A percentile compares a stretch with the other conserved stretches of the same genome.
Evolutionary conservation across 345 rosid genomes (phyloP).

Genomic region (Angophora floribunda): DNA sequence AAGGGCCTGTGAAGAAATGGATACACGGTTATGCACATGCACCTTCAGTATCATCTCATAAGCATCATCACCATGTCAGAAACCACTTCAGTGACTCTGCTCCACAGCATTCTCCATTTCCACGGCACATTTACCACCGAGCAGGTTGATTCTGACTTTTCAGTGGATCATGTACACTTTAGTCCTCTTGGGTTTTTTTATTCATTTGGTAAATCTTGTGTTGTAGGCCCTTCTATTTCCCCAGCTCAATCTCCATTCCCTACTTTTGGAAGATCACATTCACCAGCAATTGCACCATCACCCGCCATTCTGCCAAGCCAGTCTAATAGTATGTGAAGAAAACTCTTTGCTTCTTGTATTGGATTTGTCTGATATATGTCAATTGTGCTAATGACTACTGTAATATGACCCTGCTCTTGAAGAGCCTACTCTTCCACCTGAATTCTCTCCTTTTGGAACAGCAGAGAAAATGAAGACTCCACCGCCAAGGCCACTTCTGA

Average conservation of each 20-base stretch:
- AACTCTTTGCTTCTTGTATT: neutral
- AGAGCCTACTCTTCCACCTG: conserved; percentile 30
- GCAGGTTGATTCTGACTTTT: neutral
- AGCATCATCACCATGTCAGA: conserved; percentile 20
- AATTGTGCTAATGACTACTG: neutral
- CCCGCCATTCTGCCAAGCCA: conserved; percentile 2
- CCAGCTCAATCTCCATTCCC: conserved; percentile 17
- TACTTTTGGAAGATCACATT: conserved; percentile 12
- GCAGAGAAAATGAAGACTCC: conserved; percentile 31
- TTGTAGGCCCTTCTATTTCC: conserved; percentile 20
- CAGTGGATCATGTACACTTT: neutral
- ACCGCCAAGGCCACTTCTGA: conserved; percentile 23
- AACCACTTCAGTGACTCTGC: conserved; percentile 3
- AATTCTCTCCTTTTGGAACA: conserved; percentile 25
- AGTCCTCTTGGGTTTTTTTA: neutral
- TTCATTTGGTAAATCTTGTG: neutral
- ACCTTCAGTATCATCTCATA: conserved; percentile 14
- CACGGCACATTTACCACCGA: conserved; percentile 1
- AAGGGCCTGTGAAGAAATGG: conserved; percentile 12
- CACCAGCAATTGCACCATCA: conserved; percentile 24
- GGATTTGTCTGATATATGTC: neutral
- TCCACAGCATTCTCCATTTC: conserved; percentile 14
- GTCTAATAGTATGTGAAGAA: conserved; percentile 11
- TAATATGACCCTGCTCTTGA: neutral
- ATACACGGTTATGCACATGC: conserved; percentile 12